Base-by-base conservation (phyloP, 2,329 filamentous ascomycete species). In the Sphaerulina populicola region DNA sequence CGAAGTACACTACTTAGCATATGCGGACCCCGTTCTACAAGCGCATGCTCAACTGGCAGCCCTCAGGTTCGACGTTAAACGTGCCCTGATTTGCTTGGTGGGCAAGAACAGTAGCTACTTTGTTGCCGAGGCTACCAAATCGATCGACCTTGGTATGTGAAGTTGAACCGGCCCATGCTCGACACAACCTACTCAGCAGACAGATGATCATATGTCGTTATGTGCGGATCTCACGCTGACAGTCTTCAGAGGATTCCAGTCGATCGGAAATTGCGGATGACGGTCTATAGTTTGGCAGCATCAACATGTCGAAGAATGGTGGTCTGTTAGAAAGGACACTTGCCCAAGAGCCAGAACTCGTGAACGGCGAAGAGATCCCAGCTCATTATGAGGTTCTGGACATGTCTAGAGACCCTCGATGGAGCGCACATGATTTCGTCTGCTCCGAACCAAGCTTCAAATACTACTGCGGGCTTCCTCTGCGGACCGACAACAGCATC, bases 281-380 rank as follows among this genome's bases (percentile, higher is more conserved):
- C 57, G 47, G 63, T 44, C 54, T 69, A 63, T 71, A 58, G 53
- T 71, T 55, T 21, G 64, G 66, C 47, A 58, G 53, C 49, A 79
- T 79, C 58, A 77, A 77, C 52, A 75, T 76, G n/a, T 76, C 75
- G 15, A 80, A 83, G 0, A 81, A 80, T 1, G 77, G 84, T 44
- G 73, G 75, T 29, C 80, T 78, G 2, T 74, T 74, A 0, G 76
- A 74, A 37, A 73, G 76, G 42, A 75, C 77, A 18, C 74, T 50
- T 76, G 55, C 49, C n/a, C 59, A 53, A 27, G 47, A 46, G 15
- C 61, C 35, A 35, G 51, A 10, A 29, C 49, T 35, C 12, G 48
- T 54, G 3, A 58, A 62, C 15, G 63, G 63, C 8, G 61, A 56
- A 29, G 43, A 55, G 6, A 41, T 68, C 15, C 64, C 66, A 6